Base-by-base conservation (phyloP, 768 basidiomycete genomes). In the Leccinellum rugosiceps region DNA sequence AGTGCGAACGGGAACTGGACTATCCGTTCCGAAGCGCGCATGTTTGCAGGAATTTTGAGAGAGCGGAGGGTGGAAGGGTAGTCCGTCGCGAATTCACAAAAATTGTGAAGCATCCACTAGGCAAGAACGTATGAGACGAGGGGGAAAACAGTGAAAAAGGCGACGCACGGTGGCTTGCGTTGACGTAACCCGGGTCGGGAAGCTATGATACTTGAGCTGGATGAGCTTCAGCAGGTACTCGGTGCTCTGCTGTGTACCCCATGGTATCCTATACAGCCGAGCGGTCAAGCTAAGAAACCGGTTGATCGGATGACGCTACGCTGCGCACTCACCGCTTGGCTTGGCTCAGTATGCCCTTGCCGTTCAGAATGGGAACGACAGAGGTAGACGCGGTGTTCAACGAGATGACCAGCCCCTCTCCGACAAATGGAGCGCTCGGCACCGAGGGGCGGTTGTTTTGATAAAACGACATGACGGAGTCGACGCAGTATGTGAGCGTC, bases 201-300 rank as follows among this genome's bases (percentile, higher is more conserved):
- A 98, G 47, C 80, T 88, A 26, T 96, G 90, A 68, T 98, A 97
- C 72, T 98, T 99, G 34, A 98, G 82, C 68, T 98, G 95, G 43
- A 95, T 86, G 21, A 96, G 85, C 68, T 94, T 97, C 58, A 95
- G 83, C 51, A 98, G 80, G 66, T 97, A 90, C 55, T 99, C 97
- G 0, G 92, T 85, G 1, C 93, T 85, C 65, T 98, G 95, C 2
- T 85, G 83, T 25, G 89, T 84, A 26, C 97, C 97, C 92, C 94
- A 98, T 4, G 93, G 90, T 72, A 99, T 91, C 61, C 95, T 97
- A 45, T 7, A n/a, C n/a, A 15, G n/a, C 55, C 35, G 25, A 9
- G 48, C 17, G 14, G 31, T 17, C 53, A 23, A 25, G 23, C 9
- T 59, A 21, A 49, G 56, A 31, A 11, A n/a, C 23, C 41, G 1